Evolutionary conservation across 164 flowering plant species (phyloP).

Genomic region (Kalanchoe fedtschenkoi): DNA sequence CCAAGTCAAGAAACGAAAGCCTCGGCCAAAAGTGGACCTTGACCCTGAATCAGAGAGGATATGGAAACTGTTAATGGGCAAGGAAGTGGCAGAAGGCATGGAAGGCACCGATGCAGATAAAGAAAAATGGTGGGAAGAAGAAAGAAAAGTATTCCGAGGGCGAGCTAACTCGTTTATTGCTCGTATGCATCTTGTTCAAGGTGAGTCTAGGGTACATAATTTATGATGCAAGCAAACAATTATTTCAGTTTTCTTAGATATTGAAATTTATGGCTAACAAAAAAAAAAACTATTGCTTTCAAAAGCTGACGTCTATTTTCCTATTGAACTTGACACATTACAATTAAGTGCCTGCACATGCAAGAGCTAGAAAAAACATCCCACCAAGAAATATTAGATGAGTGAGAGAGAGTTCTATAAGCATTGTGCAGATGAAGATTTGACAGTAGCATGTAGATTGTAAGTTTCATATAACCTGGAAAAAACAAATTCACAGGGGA

Average conservation of each 20-base stretch:
- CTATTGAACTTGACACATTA: background rate
- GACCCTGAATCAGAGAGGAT: slow-evolving; percentile 53
- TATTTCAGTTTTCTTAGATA: background rate
- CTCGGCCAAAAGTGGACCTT: slow-evolving; percentile 63
- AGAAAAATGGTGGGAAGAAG: slow-evolving; percentile 46
- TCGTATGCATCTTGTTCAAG: slow-evolving; percentile 47
- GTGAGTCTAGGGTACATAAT: slow-evolving; percentile 8
- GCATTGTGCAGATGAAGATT: background rate
- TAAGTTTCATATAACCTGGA: background rate
- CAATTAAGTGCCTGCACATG: no score
- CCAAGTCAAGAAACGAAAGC: slow-evolving; percentile 35
- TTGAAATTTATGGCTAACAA: background rate
- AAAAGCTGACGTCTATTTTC: background rate
- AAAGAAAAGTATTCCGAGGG: slow-evolving; percentile 30
- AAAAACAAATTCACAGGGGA: slow-evolving; percentile 27
- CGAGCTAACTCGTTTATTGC: slow-evolving; percentile 42
- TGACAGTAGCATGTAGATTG: background rate
- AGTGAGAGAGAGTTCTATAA: background rate
- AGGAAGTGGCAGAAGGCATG: slow-evolving; percentile 22
- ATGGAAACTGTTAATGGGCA: slow-evolving; percentile 65
- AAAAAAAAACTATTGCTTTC: background rate
- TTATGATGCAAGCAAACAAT: background rate
- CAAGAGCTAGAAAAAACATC: background rate
- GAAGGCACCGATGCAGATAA: slow-evolving; percentile 32
- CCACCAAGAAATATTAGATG: background rate